Conservation (phyloP, 352 stramenopile species). For the Phytophthora constricta region DNA sequence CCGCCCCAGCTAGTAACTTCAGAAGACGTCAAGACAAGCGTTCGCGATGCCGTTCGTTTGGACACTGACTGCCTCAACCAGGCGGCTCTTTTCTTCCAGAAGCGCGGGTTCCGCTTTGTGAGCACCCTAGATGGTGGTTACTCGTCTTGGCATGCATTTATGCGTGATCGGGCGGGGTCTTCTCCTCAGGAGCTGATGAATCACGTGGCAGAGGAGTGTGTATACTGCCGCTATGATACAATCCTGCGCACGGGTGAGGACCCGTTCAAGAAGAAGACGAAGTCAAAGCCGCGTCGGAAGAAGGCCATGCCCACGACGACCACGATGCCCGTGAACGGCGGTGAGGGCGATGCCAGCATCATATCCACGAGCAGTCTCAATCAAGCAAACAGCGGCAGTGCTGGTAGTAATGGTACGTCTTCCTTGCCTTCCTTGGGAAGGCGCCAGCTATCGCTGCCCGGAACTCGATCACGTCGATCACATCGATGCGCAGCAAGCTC, state of each 20-base stretch:
- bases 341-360: constrained; percentile 73
- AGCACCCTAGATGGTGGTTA: constrained; percentile 80
- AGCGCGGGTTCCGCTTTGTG: constrained; percentile 83
- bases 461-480: constrained; percentile 46
- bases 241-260: constrained; percentile 74
- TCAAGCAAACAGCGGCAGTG: constrained; percentile 30
- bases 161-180: constrained; percentile 63
- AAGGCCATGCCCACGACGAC: constrained; percentile 80
- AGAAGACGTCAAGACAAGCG: constrained; percentile 74
- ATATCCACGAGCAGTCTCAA: constrained; percentile 61
- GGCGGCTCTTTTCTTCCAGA: constrained; percentile 84
- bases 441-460: constrained; percentile 60
- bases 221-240: constrained; percentile 83
- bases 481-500: constrained; percentile 53
- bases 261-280: constrained; percentile 60
- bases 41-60: constrained; percentile 75
- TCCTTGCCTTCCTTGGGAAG: constrained; percentile 26
- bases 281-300: constrained; percentile 55
- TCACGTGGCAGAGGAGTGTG: constrained; percentile 70
- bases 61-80: constrained; percentile 79
- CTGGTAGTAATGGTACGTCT: constrained; percentile 22
- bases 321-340: constrained; percentile 73
- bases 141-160: constrained; percentile 85
- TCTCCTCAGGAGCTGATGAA: constrained; percentile 75
- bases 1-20: constrained; percentile 62